Percentiles rank a stretch among this genome's conserved stretches.
These are phyloP conservation scores for Parascedosporium putredinis DNA, from an alignment of 2,329 filamentous ascomycete genomes.

Conservation along the genomic window DNA sequence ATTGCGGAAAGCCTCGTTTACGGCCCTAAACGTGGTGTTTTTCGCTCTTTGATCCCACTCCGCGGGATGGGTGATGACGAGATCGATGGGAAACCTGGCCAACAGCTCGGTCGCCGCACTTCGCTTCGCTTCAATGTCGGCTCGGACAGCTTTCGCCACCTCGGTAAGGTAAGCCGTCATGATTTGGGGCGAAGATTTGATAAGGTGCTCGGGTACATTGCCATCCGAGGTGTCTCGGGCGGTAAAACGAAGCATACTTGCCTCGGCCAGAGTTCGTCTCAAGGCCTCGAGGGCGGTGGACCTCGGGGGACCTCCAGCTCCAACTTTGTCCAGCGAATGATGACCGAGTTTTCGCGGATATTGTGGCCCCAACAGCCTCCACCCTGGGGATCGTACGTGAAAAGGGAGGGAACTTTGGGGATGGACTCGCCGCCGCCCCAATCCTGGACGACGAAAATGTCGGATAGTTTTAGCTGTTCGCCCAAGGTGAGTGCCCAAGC, in stretches of 20 bases:
- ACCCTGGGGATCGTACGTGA: constrained; percentile 1
- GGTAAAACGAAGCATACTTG: not conserved
- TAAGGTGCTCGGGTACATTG: constrained; percentile 4
- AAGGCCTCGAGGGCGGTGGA: not conserved
- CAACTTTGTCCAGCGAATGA: constrained; percentile 9
- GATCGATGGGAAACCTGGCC: constrained; percentile 4
- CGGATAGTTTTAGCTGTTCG: not conserved
- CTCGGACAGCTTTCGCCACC: constrained; percentile 2
- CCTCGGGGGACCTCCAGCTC: constrained; percentile 1
- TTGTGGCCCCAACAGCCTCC: constrained; percentile 5
- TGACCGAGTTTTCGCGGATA: not conserved
- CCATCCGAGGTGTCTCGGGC: not conserved
- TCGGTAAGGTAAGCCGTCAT: constrained; percentile 8
- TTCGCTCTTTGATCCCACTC: constrained; percentile 14
- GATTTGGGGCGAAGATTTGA: constrained; percentile 3
- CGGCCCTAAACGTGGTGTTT: constrained; percentile 11
- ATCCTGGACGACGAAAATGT: constrained; percentile 3
- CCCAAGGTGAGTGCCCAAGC: constrained; percentile 6
- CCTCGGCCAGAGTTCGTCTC: not conserved
- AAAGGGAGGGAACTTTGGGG: constrained; percentile 8
- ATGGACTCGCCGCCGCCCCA: not conserved
- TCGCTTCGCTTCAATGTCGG: not conserved
- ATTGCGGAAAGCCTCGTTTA: constrained; percentile 7
- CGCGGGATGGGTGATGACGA: constrained; percentile 8
- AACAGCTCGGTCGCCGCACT: not conserved